These are phyloP conservation scores for Chloropicon primus DNA, from an alignment of 139 green algal species.

Conservation along the genomic window DNA sequence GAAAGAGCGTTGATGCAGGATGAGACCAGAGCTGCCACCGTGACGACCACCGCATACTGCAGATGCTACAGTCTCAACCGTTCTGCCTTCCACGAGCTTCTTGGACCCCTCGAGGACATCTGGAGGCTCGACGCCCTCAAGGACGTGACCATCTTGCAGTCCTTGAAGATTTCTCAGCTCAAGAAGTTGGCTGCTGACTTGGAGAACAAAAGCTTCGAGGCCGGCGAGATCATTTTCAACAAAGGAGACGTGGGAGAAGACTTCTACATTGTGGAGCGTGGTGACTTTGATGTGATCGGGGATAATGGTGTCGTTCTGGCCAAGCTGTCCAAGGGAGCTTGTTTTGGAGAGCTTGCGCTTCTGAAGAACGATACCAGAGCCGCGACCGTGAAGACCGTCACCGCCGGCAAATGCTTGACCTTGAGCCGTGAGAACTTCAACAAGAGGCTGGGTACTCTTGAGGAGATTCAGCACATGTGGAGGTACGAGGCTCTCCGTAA, in stretches of 20 bases:
- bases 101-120: constrained; percentile 64
- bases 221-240: neutral
- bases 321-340: neutral
- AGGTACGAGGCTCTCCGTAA: constrained; percentile 62
- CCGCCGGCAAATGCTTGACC: constrained; percentile 12
- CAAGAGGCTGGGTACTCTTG: constrained; percentile 42
- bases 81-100: constrained; percentile 57
- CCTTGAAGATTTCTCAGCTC: constrained; percentile 3
- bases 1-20: constrained; percentile 69
- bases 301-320: neutral
- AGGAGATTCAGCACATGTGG: constrained; percentile 64
- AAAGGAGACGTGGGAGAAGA: neutral
- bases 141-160: constrained; percentile 43
- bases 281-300: neutral
- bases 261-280: constrained; percentile 1
- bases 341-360: neutral
- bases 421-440: constrained; percentile 56
- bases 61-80: constrained; percentile 9
- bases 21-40: constrained; percentile 30
- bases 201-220: neutral
- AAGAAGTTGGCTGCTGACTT: neutral
- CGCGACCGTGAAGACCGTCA: neutral
- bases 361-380: neutral
- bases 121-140: constrained; percentile 66
- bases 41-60: constrained; percentile 9